Evolutionary conservation across 2,329 filamentous ascomycete genomes (phyloP), one percentile per base, ranked within the genome.

Genomic region (Cladosporium phlei): DNA sequence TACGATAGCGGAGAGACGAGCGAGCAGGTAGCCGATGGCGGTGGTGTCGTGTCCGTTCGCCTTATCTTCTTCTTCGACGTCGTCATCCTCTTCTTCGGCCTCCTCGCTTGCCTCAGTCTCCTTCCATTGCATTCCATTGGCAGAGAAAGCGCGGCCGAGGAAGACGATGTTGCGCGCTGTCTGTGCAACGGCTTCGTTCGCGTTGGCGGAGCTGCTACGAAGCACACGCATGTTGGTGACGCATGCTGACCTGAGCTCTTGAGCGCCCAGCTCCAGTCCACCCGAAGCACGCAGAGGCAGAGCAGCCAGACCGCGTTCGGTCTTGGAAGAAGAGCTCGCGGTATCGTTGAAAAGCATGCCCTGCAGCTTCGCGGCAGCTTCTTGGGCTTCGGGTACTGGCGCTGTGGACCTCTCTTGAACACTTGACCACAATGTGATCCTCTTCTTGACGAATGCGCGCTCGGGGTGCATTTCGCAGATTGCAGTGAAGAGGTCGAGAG

Each of bases 151-250:
- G 50, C 75, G 80, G 32, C 83, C 87, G 0, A 98, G 73, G 72
- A 95, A 95, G 28, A 91, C 76, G 27, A 95, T 72, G 53, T 95
- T 88, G 54, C 88, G 85, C 3, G 87, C 80, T 10, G 82, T 82
- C 62, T 95, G 88, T 32, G 80, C 75, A 1, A 86, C 86, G n/a
- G 97, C 72, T 59, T 93, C 84, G 12, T 83, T 82, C 8, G 55
- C 53, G 10, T 55, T 47, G 6, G 91, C 65, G 42, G 77, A 78
- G 0, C 77, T 74, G 0, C 78, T 79, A 38, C 80, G 80, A 34
- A 95, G 69, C 37, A 75, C 74, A 51, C 71, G 65, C 50, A 81
- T 51, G 75, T 79, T 66, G 74, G 76, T 62, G 70, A 79, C 66
- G 70, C 68, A 74, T 19, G 82, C 63, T 37, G 76, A 67, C 12